Evolutionary conservation across 208 protist species (phyloP).

Genomic region (Tritrichomonas musculus): DNA sequence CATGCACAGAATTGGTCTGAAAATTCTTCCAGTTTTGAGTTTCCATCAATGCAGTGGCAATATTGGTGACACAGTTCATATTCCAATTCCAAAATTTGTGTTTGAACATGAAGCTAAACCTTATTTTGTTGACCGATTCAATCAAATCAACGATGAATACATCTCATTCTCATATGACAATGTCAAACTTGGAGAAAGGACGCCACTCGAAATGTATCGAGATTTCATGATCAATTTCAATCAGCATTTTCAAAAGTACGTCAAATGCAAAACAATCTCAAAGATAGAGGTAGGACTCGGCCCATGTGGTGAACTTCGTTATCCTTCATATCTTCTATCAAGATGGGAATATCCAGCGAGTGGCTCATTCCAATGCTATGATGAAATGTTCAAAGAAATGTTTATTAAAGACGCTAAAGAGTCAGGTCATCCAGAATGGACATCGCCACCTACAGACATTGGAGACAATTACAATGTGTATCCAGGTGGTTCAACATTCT

Average conservation of each 20-base stretch:
- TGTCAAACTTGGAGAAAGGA: conserved; percentile 50
- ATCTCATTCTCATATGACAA: conserved; percentile 56
- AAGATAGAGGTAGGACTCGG: neutral
- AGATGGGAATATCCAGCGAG: conserved; percentile 55
- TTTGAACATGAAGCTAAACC: conserved; percentile 22
- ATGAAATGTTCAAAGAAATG: neutral
- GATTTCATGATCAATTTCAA: conserved; percentile 56
- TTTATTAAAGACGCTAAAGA: neutral
- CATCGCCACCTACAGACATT: neutral
- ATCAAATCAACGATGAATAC: conserved; percentile 55
- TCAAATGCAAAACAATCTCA: neutral
- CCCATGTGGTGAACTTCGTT: conserved; percentile 59
- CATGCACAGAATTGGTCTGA: neutral
- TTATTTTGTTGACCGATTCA: conserved; percentile 54
- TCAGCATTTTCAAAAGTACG: neutral
- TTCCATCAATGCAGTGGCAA: conserved; percentile 64
- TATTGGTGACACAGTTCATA: conserved; percentile 59
- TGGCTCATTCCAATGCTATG: conserved; percentile 43
- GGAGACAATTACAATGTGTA: neutral
- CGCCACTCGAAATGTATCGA: conserved; percentile 57
- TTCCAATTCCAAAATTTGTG: conserved; percentile 60
- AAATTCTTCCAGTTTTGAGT: neutral
- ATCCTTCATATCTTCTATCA: conserved; percentile 56
- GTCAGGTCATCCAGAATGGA: neutral
- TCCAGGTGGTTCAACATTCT: neutral